A percentile compares a stretch with the other conserved stretches of the same genome.
phyloP scores from a whole-genome alignment of 2,329 filamentous ascomycete species.

The Colletotrichum sp. region DNA sequence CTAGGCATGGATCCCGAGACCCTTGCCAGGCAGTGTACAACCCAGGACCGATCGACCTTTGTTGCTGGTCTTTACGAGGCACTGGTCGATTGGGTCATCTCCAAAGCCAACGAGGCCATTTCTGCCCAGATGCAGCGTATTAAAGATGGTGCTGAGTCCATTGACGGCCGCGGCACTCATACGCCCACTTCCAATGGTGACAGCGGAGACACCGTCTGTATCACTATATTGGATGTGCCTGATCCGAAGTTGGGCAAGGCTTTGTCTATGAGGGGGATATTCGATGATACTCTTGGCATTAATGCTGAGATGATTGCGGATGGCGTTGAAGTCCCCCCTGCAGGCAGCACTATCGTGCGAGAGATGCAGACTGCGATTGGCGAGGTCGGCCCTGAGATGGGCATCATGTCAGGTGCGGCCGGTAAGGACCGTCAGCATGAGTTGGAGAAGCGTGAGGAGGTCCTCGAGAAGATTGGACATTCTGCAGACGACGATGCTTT shows the following conservation, averaged over 20 bases:
- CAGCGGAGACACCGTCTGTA: constrained; percentile 81
- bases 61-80: constrained; percentile 92
- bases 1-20: constrained; percentile 87
- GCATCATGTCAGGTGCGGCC: constrained; percentile 70
- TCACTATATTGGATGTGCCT: constrained; percentile 88
- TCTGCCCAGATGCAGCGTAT: constrained; percentile 73
- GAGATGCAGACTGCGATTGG: constrained; percentile 86
- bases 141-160: constrained; percentile 70
- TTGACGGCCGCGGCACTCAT: constrained; percentile 64
- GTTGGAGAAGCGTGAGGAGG: constrained; percentile 79
- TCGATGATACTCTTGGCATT: constrained; percentile 91
- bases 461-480: constrained; percentile 86
- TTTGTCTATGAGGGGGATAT: constrained; percentile 85
- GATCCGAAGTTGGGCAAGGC: constrained; percentile 83
- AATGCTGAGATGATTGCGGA: constrained; percentile 98
- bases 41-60: constrained; percentile 81
- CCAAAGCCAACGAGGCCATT: constrained; percentile 87
- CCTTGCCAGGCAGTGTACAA: constrained; percentile 78
- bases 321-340: constrained; percentile 76
- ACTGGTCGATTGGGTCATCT: constrained; percentile 92
- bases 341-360: constrained; percentile 81
- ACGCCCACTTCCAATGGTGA: constrained; percentile 76
- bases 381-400: constrained; percentile 79
- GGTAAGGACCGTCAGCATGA: constrained; percentile 78
- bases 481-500: constrained; percentile 85